A percentile compares a stretch with the other conserved stretches of the same genome.
Conservation (phyloP, 768 basidiomycete genomes). For the Holtermannia corniformis region DNA sequence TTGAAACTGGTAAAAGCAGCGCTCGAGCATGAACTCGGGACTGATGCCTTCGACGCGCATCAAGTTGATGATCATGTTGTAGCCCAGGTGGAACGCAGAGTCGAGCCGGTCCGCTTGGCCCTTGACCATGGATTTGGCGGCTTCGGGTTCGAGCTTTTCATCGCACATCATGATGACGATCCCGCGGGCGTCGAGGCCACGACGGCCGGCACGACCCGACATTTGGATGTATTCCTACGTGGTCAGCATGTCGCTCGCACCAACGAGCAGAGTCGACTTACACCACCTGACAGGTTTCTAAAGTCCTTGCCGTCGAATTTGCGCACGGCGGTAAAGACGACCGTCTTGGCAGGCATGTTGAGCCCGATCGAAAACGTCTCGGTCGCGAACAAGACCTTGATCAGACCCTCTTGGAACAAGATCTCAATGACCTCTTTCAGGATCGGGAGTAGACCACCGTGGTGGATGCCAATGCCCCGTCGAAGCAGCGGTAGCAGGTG, state of each 20-base stretch:
- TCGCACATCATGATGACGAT: slow-evolving; percentile 99
- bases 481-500: slow-evolving; percentile 85
- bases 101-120: slow-evolving; percentile 93
- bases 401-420: slow-evolving; percentile 92
- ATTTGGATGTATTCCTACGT: slow-evolving; percentile 95
- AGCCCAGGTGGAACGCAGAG: slow-evolving; percentile 96
- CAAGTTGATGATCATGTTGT: slow-evolving; percentile 97
- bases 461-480: slow-evolving; percentile 95
- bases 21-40: slow-evolving; percentile 94
- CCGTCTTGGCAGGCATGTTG: slow-evolving; percentile 99
- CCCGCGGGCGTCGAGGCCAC: slow-evolving; percentile 95
- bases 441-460: slow-evolving; percentile 92
- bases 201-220: slow-evolving; percentile 94
- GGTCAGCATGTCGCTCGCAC: neutral
- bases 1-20: slow-evolving; percentile 98
- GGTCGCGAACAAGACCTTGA: slow-evolving; percentile 96
- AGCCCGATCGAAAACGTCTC: slow-evolving; percentile 62
- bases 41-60: slow-evolving; percentile 98
- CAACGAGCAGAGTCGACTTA: slow-evolving; percentile 12
- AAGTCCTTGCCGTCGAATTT: slow-evolving; percentile 97
- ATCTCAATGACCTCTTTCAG: slow-evolving; percentile 99
- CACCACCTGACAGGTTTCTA: slow-evolving; percentile 62
- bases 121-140: slow-evolving; percentile 95
- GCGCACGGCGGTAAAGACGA: slow-evolving; percentile 88
- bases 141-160: slow-evolving; percentile 85